Conservation (phyloP, 345 rosid species). For the Trapa bicornis region DNA sequence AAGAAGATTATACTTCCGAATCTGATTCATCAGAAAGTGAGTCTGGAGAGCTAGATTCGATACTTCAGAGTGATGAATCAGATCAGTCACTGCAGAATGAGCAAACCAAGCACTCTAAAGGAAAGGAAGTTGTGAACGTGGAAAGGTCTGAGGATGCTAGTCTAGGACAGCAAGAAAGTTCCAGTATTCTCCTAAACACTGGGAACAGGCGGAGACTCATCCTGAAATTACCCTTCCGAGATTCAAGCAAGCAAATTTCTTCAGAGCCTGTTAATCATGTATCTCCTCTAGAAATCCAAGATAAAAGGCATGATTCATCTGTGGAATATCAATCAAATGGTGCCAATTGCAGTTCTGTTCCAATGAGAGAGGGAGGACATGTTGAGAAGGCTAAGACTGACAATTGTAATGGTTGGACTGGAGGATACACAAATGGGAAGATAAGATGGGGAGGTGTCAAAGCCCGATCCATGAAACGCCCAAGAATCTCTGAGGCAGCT, state of each 20-base stretch:
- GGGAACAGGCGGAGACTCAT: conserved; percentile 57
- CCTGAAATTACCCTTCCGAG: conserved; percentile 55
- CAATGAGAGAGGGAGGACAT: not conserved
- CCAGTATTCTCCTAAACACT: conserved; percentile 32
- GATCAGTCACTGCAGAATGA: conserved; percentile 38
- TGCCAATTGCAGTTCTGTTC: not conserved
- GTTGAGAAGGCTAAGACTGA: conserved; percentile 12
- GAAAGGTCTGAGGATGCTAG: conserved; percentile 40
- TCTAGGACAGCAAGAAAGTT: conserved; percentile 20
- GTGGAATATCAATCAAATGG: not conserved
- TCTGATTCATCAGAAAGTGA: conserved; percentile 64
- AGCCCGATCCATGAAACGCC: conserved; percentile 68
- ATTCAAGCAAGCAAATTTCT: conserved; percentile 34
- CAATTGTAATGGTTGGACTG: conserved; percentile 22
- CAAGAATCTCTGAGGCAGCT: conserved; percentile 37
- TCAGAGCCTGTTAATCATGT: conserved; percentile 18
- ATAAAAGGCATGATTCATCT: not conserved
- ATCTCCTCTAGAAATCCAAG: conserved; percentile 8
- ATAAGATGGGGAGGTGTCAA: conserved; percentile 82
- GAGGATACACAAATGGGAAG: conserved; percentile 37
- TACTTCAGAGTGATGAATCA: conserved; percentile 52
- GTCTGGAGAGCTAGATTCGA: conserved; percentile 44
- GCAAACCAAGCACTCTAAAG: conserved; percentile 47
- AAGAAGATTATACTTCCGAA: conserved; percentile 50
- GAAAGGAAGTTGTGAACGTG: conserved; percentile 37